Conservation (phyloP, 2,329 filamentous ascomycete genomes). For the Arachnomyces sp. region DNA sequence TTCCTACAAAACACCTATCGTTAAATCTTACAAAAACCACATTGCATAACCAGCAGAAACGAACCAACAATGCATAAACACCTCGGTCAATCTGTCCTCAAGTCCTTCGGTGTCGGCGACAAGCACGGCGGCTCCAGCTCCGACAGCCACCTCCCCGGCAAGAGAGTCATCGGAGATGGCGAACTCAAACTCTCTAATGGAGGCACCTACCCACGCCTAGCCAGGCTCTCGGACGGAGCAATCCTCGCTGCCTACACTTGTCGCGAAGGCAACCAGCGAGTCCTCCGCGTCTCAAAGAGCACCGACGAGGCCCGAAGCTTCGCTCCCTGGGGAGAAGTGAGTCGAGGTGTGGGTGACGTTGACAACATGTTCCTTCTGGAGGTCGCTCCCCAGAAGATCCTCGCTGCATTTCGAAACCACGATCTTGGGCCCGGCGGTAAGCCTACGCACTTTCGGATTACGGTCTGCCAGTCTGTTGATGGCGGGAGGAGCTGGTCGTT, state of each 20-base stretch:
- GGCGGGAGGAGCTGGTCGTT: slow-evolving; percentile 38
- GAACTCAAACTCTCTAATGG: slow-evolving; percentile 27
- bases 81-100: slow-evolving; percentile 26
- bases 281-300: slow-evolving; percentile 39
- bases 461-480: slow-evolving; percentile 41
- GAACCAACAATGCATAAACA: slow-evolving; percentile 18
- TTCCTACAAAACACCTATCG: no score
- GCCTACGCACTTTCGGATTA: slow-evolving; percentile 42
- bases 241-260: slow-evolving; percentile 42
- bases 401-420: slow-evolving; percentile 46
- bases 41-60: no score
- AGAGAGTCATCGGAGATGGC: slow-evolving; percentile 24
- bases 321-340: slow-evolving; percentile 35
- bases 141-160: slow-evolving; percentile 12
- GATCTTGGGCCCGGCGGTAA: slow-evolving; percentile 27
- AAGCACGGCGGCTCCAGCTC: slow-evolving; percentile 3
- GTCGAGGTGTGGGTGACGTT: slow-evolving; percentile 37
- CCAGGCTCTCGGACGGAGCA: slow-evolving; percentile 37
- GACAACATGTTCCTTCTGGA: slow-evolving; percentile 44
- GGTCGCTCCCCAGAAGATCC: slow-evolving; percentile 26
- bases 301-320: slow-evolving; percentile 38
- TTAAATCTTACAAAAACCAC: no score
- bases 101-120: slow-evolving; percentile 20
- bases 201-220: slow-evolving; percentile 44
- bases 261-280: slow-evolving; percentile 29